These are phyloP conservation scores for Jasminum sambac DNA, from an alignment of 257 asterid species.

Conservation along the genomic window DNA sequence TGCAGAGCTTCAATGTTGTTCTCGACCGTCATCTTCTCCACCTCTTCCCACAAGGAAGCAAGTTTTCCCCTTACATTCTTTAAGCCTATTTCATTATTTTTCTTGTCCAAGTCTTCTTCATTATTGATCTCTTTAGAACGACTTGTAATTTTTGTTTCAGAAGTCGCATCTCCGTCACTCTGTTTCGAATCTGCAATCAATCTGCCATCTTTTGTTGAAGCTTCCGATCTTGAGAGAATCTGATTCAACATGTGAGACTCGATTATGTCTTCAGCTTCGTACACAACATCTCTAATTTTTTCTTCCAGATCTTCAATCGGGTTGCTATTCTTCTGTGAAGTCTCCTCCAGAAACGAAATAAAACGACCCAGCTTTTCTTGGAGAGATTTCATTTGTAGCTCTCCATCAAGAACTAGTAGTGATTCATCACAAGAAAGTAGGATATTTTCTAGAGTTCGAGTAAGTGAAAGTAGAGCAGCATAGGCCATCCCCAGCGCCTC, in stretches of 20 bases:
- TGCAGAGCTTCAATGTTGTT: too few relatives aligned
- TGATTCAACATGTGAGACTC: background rate
- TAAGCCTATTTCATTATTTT: too few relatives aligned
- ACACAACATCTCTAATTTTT: background rate
- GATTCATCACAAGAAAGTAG: background rate
- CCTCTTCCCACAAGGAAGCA: too few relatives aligned
- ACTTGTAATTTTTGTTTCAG: too few relatives aligned
- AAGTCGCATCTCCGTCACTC: background rate
- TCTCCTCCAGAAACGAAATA: background rate
- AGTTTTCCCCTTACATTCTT: too few relatives aligned
- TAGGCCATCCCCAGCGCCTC: background rate
- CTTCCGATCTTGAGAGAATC: background rate
- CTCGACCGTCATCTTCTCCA: too few relatives aligned
- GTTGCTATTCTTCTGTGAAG: background rate
- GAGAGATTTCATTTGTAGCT: background rate
- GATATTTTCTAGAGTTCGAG: background rate
- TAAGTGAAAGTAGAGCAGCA: conserved; percentile 15
- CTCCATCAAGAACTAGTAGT: background rate
- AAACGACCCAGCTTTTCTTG: background rate
- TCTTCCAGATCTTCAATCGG: background rate
- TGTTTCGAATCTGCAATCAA: background rate
- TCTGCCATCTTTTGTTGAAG: too few relatives aligned
- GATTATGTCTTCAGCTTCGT: conserved; percentile 4
- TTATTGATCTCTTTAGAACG: too few relatives aligned
- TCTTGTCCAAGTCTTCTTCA: too few relatives aligned